Base-by-base conservation (phyloP, 257 asterid species). In the Paulownia fortunei region DNA sequence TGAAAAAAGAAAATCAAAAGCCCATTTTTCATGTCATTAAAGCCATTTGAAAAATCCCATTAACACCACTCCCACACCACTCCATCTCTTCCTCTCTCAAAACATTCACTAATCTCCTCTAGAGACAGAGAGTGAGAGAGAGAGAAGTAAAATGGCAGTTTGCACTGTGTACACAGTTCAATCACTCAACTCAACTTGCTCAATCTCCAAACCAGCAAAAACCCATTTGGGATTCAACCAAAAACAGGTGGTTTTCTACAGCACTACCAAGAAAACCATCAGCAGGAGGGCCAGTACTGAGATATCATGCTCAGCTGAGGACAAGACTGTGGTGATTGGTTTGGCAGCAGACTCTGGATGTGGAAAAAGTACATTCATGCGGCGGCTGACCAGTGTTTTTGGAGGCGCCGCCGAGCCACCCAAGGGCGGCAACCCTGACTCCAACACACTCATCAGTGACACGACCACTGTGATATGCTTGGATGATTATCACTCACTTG, bases 351-450 rank as follows among this genome's bases (percentile, higher is more conserved):
- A 96, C 72, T 93, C 98, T 0, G 98, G 99, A 0, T 96, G 99
- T 77, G 98, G 99, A 10, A 96, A 96, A 74, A 92, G 97, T 52
- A 96, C 99, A 0, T 96, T 96, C 92, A 96, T 96, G 99, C 82
- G 99, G 74, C 86, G 98, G 75, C 87, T 96, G 16, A 96, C 99
- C 13, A 93, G 97, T 74, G 99, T 96, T 3, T 93, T 96, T 67
- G 99, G 99, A 4, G 99, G 99, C 4, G 98, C 96, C 3, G 98
- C 97, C 9, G 99, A 92, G 88, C 97, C 99, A 0, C 98, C 99
- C 5, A 90, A 61, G 77, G 99, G 99, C 12, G 98, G 98, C 9
- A 96, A 93, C 67, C 98, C 98, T 0, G 99, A 96, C 79, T 96
- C 98, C 0, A 96, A 96, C 88, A 96, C 97, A 32, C 92, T 96